Base-by-base conservation (phyloP, 805 yeast species). In the Hanseniaspora pseudoguilliermondii region DNA sequence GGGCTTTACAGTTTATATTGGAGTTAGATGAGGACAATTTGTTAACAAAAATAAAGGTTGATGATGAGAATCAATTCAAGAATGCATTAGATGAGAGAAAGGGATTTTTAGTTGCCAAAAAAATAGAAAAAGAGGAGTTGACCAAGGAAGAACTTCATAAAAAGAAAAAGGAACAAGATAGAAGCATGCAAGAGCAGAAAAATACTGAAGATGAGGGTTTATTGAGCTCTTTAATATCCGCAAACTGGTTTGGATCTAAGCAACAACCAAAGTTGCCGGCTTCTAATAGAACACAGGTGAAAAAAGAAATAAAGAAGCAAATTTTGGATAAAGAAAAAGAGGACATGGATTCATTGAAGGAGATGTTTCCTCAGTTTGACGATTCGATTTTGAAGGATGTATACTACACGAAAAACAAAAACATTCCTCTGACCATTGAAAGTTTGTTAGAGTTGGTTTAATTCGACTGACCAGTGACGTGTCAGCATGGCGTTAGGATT, bases 1-100 rank as follows among this genome's bases (percentile, higher is more conserved):
- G 95, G 1, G 97, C 97, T 1, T 79, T 89, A 13, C 80, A 83
- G 58, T 93, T 88, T 65, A 78, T 93, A 10, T 79, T 81, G 56
- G 77, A 80, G 13, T 66, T 93, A 46, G 78, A 74, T 36, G 67
- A 70, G 38, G 75, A 78, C 1, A 76, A 81, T 15, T 21, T 53
- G 40, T 44, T 46, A 18, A 25, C 48, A n/a, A 44, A 43, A 27
- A 71, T 89, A 47, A 82, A 89, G 1, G 78, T 87, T 3, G 65
- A 71, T 1, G 77, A 80, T 55, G 79, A 77, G 42, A 88, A 83
- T 60, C 83, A 72, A 59, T 77, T 76, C 61, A 77, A 78, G 65
- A 76, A 73, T 18, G 66, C 66, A 57, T 54, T 72, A 11, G 66
- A 63, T 57, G 62, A 53, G 69, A 57, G 67, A 65, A 54, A 57